Conservation (phyloP, 805 yeast species). For the Kuraishia capsulata region DNA sequence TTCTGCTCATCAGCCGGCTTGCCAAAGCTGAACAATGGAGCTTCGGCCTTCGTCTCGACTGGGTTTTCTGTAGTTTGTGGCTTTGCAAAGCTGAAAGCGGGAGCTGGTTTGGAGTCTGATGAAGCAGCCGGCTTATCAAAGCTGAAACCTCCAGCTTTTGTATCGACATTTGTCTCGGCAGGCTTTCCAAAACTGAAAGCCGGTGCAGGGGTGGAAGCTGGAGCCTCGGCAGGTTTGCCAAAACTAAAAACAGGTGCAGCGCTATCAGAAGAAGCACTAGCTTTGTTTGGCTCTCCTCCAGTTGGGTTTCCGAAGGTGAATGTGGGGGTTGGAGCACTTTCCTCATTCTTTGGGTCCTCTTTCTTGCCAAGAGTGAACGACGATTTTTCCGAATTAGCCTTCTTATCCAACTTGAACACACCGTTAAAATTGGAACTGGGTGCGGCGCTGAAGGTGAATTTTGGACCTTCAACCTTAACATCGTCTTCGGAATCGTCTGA, state of each 20-base stretch:
- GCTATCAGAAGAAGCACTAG: too few species aligned
- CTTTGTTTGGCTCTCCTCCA: too few species aligned
- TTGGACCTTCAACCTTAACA: conserved; percentile 65
- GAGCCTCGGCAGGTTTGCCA: conserved; percentile 4
- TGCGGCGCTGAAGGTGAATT: conserved; percentile 37
- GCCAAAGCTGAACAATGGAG: too few species aligned
- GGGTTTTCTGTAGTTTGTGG: too few species aligned
- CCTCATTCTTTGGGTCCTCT: conserved; percentile 8
- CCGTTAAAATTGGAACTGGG: conserved; percentile 19
- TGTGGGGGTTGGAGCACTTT: conserved; percentile 14
- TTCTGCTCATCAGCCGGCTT: conserved; percentile 2
- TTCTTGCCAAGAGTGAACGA: conserved; percentile 13
- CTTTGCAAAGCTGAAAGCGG: too few species aligned
- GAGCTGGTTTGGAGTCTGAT: too few species aligned
- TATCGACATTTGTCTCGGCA: too few species aligned
- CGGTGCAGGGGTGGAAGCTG: conserved; percentile 1
- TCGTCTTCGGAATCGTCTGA: conserved; percentile 53
- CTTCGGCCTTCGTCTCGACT: too few species aligned
- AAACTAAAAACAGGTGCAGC: too few species aligned
- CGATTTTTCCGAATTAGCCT: conserved; percentile 6
- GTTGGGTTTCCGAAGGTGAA: conserved; percentile 20
- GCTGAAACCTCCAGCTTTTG: too few species aligned
- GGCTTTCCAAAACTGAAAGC: too few species aligned
- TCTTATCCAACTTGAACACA: conserved; percentile 11
- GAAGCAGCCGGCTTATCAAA: too few species aligned